A percentile compares a stretch with the other conserved stretches of the same genome.
These are phyloP conservation scores for Leccinum broughii DNA, from an alignment of 768 basidiomycete species.

Conservation along the genomic window DNA sequence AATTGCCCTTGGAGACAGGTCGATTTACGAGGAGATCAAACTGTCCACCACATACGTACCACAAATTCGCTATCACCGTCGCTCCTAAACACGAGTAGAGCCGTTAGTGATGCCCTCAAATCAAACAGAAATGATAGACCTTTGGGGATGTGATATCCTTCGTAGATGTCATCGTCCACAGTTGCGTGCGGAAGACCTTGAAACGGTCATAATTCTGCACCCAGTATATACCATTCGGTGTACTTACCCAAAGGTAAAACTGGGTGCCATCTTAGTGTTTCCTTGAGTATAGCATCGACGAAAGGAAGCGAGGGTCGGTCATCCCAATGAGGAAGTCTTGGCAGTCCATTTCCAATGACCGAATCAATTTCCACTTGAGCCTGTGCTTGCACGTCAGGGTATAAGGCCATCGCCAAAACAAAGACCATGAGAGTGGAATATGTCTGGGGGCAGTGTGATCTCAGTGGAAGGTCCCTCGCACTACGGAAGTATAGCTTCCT, in stretches of 20 bases:
- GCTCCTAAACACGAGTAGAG: conserved; percentile 14
- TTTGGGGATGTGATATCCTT: conserved; percentile 51
- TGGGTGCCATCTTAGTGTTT: conserved; percentile 28
- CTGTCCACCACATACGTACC: conserved; percentile 7
- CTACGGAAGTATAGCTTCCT: conserved; percentile 6
- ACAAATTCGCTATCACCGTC: conserved; percentile 20
- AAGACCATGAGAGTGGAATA: conserved; percentile 23
- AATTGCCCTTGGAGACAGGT: conserved; percentile 29
- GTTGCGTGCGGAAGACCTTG: conserved; percentile 32
- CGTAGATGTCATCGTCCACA: conserved; percentile 43
- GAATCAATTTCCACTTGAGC: conserved; percentile 23
- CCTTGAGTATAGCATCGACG: conserved; percentile 24
- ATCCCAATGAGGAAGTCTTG: conserved; percentile 22
- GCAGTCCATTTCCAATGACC: conserved; percentile 17
- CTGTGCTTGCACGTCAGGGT: conserved; percentile 25
- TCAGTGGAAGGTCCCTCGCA: conserved; percentile 3
- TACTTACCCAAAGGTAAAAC: conserved; percentile 13
- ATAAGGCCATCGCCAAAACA: conserved; percentile 25
- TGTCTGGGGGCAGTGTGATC: conserved; percentile 17
- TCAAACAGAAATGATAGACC: conserved; percentile 31
- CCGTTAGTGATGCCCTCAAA: neutral
- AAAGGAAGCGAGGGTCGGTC: conserved; percentile 23
- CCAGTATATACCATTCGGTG: neutral
- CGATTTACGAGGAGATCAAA: neutral
- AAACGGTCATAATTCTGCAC: neutral